Percentiles rank a stretch among this genome's conserved stretches.
phyloP scores from a whole-genome alignment of 140 eudicot genomes.

The Flaveria floridana region DNA sequence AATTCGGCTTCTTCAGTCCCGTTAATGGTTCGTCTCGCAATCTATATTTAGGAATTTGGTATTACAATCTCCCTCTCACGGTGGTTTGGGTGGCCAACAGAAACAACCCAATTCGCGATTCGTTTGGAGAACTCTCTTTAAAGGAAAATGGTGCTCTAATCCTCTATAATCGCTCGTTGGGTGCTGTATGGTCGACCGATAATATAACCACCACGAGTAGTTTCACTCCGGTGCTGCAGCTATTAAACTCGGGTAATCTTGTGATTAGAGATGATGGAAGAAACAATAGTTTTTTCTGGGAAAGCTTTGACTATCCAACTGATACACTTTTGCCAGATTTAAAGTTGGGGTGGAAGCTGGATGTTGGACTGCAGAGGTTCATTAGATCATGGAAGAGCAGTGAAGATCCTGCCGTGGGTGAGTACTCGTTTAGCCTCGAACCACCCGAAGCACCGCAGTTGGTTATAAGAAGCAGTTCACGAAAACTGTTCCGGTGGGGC shows the following conservation, averaged over 20 bases:
- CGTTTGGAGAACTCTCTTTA: constrained; percentile 27
- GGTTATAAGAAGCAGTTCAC: constrained; percentile 32
- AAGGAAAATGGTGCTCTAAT: constrained; percentile 27
- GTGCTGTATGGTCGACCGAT: constrained; percentile 29
- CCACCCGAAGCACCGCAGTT: constrained; percentile 42
- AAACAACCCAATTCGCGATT: constrained; percentile 34
- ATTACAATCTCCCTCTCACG: constrained; percentile 39
- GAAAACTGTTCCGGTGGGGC: constrained; percentile 36
- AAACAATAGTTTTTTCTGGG: constrained; percentile 32
- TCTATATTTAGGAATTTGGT: constrained; percentile 43
- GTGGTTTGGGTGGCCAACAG: constrained; percentile 49
- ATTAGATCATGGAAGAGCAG: constrained; percentile 44
- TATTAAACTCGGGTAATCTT: constrained; percentile 45
- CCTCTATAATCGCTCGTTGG: constrained; percentile 27
- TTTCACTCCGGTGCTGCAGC: constrained; percentile 37
- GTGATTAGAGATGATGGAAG: constrained; percentile 33
- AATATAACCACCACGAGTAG: neutral
- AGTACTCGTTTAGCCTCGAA: constrained; percentile 30
- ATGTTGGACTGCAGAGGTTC: constrained; percentile 25
- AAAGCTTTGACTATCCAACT: constrained; percentile 40
- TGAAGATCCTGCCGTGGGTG: constrained; percentile 43
- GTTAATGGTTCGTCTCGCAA: constrained; percentile 15
- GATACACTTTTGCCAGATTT: constrained; percentile 39
- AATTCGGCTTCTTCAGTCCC: constrained; percentile 44
- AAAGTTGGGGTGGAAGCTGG: constrained; percentile 40